phyloP scores from a whole-genome alignment of 305 asterid genomes.

The Euphrasia arctica region DNA sequence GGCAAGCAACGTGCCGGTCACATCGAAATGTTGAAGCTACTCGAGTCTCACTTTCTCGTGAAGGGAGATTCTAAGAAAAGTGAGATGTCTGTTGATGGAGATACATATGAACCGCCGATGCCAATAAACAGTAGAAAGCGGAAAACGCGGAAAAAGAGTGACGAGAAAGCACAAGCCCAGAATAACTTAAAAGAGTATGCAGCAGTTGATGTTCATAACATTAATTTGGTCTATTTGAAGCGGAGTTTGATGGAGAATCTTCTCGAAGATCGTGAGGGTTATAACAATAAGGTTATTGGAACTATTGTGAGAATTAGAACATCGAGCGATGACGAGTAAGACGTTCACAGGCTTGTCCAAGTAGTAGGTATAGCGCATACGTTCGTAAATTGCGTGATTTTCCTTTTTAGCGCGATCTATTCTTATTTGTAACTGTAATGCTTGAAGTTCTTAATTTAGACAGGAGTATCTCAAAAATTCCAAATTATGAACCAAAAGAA shows the following conservation, averaged over 20 bases:
- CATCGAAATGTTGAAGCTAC: constrained; percentile 92
- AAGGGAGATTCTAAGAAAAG: constrained; percentile 33
- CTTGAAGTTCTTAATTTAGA: constrained; percentile 83
- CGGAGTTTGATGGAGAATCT: constrained; percentile 80
- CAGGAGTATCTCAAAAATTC: constrained; percentile 67
- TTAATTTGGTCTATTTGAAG: constrained; percentile 72
- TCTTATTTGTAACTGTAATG: constrained; percentile 29
- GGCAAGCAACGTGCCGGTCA: constrained; percentile 88
- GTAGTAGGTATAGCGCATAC: too few species aligned
- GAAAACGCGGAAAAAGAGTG: constrained; percentile 54
- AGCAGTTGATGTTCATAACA: constrained; percentile 85
- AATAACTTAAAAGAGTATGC: constrained; percentile 70
- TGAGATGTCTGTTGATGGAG: constrained; percentile 42
- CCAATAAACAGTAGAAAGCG: constrained; percentile 51
- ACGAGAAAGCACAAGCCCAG: constrained; percentile 45
- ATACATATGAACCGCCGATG: constrained; percentile 24
- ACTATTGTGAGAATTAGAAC: too few species aligned
- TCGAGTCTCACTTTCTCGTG: constrained; percentile 68
- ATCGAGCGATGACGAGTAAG: too few species aligned
- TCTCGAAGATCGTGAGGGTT: constrained; percentile 54
- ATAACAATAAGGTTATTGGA: too few species aligned
- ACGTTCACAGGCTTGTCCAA: too few species aligned
- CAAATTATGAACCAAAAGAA: constrained; percentile 72
- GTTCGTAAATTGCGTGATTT: too few species aligned
- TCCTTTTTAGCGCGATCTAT: constrained; percentile 13